Conservation (phyloP, 1,139 yeast species). For the Maudiozyma humilis region DNA sequence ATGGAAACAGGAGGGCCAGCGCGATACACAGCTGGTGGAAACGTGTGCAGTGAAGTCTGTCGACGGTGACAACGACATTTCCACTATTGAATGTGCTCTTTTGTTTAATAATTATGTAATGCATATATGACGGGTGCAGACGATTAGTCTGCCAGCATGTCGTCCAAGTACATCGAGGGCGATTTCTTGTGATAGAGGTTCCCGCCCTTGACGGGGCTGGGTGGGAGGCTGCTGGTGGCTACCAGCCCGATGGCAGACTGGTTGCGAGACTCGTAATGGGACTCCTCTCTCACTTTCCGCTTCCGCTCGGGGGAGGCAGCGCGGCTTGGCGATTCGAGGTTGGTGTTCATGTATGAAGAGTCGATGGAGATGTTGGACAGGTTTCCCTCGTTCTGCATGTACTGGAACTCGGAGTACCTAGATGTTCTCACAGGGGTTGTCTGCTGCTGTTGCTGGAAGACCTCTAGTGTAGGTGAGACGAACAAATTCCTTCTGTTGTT, state of each 20-base stretch:
- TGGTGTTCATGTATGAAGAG: not conserved
- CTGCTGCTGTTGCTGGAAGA: conserved; percentile 37
- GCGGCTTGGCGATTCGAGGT: conserved; percentile 21
- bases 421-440: conserved; percentile 7
- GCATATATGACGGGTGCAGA: too few species aligned
- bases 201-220: conserved; percentile 5
- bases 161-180: conserved; percentile 53
- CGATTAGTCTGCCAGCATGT: conserved; percentile 39
- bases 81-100: too few species aligned
- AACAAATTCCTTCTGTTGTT: conserved; percentile 39
- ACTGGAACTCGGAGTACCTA: not conserved
- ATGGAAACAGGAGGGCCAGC: not conserved
- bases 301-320: conserved; percentile 28
- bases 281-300: conserved; percentile 15
- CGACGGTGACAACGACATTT: too few species aligned
- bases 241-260: conserved; percentile 18
- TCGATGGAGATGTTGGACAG: conserved; percentile 1
- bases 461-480: conserved; percentile 75
- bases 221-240: not conserved
- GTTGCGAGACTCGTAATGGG: conserved; percentile 17
- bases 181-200: conserved; percentile 29
- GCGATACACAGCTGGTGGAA: too few species aligned
- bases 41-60: too few species aligned
- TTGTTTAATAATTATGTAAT: too few species aligned
- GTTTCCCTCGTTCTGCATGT: not conserved